phyloP scores from a whole-genome alignment of 352 stramenopile genomes.

The Phytophthora pseudosyringae region DNA sequence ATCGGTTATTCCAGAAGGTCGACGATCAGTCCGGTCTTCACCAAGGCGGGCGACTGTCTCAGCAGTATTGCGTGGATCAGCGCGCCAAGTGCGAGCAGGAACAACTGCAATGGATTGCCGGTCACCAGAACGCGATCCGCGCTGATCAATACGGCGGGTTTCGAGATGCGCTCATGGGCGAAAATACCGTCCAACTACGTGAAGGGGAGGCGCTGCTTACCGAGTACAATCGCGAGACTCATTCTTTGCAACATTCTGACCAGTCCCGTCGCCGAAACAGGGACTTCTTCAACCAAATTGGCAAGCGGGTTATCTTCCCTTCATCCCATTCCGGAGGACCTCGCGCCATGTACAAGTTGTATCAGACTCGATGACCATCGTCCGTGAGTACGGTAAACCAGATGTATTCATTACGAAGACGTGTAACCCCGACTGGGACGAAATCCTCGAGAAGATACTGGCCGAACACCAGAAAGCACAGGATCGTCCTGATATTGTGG shows the following conservation, averaged over 20 bases:
- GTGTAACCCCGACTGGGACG: slow-evolving; percentile 1
- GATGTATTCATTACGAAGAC: neutral
- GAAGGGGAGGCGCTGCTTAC: neutral
- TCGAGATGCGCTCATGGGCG: no score
- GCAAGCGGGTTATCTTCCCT: neutral
- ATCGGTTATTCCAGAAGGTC: neutral
- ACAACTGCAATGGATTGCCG: no score
- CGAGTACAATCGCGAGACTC: no score
- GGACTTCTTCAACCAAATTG: neutral
- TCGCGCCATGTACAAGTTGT: neutral
- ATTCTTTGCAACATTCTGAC: no score
- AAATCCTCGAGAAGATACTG: neutral
- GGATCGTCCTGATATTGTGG: neutral
- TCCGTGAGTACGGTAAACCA: neutral
- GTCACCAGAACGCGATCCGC: no score
- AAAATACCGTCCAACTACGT: neutral
- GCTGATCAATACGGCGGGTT: no score
- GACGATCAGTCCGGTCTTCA: neutral
- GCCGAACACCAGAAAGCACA: neutral
- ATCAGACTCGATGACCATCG: slow-evolving; percentile 1
- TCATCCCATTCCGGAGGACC: neutral
- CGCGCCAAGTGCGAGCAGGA: no score
- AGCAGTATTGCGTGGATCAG: neutral
- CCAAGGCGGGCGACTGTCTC: neutral
- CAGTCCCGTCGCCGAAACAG: neutral